These are phyloP conservation scores for Macadamia tetraphylla DNA, from an alignment of 164 flowering plant genomes.

Conservation along the genomic window DNA sequence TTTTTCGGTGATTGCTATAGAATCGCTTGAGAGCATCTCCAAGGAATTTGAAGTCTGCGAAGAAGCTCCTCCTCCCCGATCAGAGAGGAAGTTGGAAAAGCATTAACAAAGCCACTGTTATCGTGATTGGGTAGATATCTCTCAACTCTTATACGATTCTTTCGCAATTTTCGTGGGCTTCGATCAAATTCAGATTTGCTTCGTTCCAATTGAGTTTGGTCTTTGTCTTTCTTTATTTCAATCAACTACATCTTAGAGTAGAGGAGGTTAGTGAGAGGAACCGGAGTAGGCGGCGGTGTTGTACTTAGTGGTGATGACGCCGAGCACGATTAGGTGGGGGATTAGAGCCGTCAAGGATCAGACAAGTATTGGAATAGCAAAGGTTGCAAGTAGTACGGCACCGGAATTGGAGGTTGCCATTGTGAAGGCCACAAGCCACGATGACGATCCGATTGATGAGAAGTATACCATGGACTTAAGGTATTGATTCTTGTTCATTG, in stretches of 20 bases:
- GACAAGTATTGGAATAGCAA: slow-evolving; percentile 77
- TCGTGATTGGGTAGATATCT: too few species aligned
- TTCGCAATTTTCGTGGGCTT: too few species aligned
- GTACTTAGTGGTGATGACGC: slow-evolving; percentile 33
- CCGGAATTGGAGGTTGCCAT: slow-evolving; percentile 73
- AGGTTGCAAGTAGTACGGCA: slow-evolving; percentile 58
- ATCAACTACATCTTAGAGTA: neutral
- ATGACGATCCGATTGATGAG: slow-evolving; percentile 61
- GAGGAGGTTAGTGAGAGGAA: neutral
- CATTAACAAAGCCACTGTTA: too few species aligned
- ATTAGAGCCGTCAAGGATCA: slow-evolving; percentile 83
- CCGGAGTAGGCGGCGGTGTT: neutral
- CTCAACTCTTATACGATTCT: too few species aligned
- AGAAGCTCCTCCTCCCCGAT: neutral
- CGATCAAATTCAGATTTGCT: neutral
- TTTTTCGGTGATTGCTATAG: too few species aligned
- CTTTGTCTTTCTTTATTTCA: neutral
- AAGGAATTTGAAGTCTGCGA: too few species aligned
- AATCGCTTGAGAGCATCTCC: too few species aligned
- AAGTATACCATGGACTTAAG: slow-evolving; percentile 50
- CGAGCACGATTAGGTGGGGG: slow-evolving; percentile 59
- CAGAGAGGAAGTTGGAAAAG: too few species aligned
- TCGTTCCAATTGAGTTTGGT: neutral
- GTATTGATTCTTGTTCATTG: slow-evolving; percentile 58
- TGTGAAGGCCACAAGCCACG: slow-evolving; percentile 75